A percentile compares a stretch with the other conserved stretches of the same genome.
Conservation (phyloP, 2,329 filamentous ascomycete species). For the Monilinia aucupariae region DNA sequence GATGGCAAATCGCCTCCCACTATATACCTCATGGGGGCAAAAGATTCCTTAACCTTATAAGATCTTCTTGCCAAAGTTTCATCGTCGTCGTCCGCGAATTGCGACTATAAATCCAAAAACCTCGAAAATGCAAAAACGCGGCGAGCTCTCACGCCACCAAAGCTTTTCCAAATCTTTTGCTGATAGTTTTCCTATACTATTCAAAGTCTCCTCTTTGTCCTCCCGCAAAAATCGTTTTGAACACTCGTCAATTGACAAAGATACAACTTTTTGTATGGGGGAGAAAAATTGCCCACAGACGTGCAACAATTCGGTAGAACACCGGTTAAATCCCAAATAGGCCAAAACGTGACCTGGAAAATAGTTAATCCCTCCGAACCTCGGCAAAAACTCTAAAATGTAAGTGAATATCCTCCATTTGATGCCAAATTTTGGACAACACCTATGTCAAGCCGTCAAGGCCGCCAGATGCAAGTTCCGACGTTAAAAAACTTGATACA, state of each 20-base stretch:
- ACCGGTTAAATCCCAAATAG: background rate
- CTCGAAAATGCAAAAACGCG: background rate
- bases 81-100: background rate
- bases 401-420: background rate
- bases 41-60: background rate
- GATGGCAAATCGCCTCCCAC: too few relatives aligned
- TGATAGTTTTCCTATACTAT: background rate
- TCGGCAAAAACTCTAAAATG: background rate
- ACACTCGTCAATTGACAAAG: background rate
- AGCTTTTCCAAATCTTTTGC: background rate
- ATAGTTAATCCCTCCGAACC: background rate
- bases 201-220: background rate
- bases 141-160: background rate
- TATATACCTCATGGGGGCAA: background rate
- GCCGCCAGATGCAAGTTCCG: too few relatives aligned
- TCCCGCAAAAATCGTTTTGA: background rate
- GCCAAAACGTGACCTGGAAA: background rate
- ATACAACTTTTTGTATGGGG: background rate
- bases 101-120: background rate
- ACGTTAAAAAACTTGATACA: background rate
- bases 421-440: background rate
- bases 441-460: background rate
- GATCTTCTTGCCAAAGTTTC: background rate
- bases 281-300: background rate
- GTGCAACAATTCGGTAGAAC: constrained; percentile 2